Base-by-base conservation (phyloP, 441 rosid species). In the Pelargonium cotyledonis region DNA sequence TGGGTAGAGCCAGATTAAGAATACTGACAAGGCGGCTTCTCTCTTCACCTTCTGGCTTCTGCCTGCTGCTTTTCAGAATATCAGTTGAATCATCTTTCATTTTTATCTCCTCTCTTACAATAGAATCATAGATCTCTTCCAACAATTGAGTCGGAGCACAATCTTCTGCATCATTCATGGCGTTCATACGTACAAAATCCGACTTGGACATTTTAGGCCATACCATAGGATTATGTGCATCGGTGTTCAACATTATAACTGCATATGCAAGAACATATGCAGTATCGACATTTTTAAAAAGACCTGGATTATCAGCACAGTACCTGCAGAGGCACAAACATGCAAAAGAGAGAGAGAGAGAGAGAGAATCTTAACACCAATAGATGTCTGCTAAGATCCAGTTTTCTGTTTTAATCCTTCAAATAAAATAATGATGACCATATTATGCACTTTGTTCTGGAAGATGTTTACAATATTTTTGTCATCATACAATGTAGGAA, bases 261-360 rank as follows among this genome's bases (percentile, higher is more conserved):
- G 98, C 94, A 80, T 96, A 96, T 68, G 98, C 98, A 80, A 96
- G 99, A 82, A 96, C 93, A 83, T 96, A 96, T 60, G 99, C 99
- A 68, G 96, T 96, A 73, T 96, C 97, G 66, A 98, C 98, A 81
- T 96, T 96, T 85, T 89, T 87, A 82, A 91, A 89, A 68, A 96
- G 94, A 72, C 86, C 96, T 11, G 97, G 97, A 77, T 93, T 93
- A 81, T 93, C 90, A 70, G 98, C 96, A 78, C 97, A 92, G 81
- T 91, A 96, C 82, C 99, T 96, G 90, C 87, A 19, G 63, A 78
- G 49, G 72, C 74, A 79, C 58, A 69, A 23, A 81, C 46, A 83
- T 21, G 67, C 70, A 68, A 75, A 75, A 47, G 38, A 14, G 70
- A 70, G 41, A 40, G 70, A 26, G 43, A 21, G 23, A 67, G 40